Conservation (phyloP, 768 basidiomycete genomes). For the Mycena maculata region DNA sequence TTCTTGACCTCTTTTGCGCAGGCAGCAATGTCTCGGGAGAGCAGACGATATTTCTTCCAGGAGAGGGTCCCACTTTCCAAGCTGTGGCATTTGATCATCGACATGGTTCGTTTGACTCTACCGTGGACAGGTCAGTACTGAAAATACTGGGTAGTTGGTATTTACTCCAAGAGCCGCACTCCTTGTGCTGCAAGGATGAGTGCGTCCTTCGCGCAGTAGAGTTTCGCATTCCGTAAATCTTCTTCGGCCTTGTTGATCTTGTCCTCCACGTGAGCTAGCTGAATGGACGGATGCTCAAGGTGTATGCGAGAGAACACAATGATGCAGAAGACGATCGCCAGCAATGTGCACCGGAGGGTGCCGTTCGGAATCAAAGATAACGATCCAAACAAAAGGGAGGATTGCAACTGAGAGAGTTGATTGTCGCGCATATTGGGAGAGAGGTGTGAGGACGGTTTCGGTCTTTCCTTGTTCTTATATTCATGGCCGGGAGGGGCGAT, state of each 20-base stretch:
- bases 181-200: background rate
- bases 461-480: too few relatives aligned
- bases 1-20: background rate
- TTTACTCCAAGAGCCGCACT: constrained; percentile 1
- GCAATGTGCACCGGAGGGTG: too few relatives aligned
- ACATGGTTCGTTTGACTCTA: constrained; percentile 9
- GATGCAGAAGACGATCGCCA: background rate
- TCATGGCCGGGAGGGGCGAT: too few relatives aligned
- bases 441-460: too few relatives aligned
- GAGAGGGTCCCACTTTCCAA: background rate
- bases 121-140: background rate
- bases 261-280: background rate
- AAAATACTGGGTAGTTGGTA: background rate
- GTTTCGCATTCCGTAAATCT: background rate
- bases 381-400: too few relatives aligned
- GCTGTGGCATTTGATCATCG: constrained; percentile 7
- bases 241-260: background rate
- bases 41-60: constrained; percentile 18
- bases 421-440: too few relatives aligned
- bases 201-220: constrained; percentile 1
- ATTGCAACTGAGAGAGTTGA: too few relatives aligned
- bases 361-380: too few relatives aligned
- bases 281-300: background rate
- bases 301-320: background rate
- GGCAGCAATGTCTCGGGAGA: constrained; percentile 3